phyloP scores from a whole-genome alignment of 768 basidiomycete genomes.

The Galerina marginata region DNA sequence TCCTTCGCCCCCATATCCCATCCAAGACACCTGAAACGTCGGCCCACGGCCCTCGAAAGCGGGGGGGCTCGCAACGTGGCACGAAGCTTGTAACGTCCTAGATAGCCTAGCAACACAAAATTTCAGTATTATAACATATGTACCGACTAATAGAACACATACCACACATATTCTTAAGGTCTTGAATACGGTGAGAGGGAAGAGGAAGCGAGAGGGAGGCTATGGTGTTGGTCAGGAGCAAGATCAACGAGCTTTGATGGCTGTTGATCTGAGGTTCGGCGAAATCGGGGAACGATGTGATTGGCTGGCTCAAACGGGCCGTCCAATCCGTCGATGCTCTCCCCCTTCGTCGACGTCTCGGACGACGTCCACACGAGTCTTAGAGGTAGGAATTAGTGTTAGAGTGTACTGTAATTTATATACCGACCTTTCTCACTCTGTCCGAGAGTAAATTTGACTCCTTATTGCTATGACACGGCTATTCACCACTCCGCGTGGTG shows the following conservation, averaged over 20 bases:
- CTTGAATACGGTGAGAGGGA: neutral
- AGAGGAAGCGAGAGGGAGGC: neutral
- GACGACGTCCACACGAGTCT: neutral
- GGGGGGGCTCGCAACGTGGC: no score
- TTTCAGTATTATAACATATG: no score
- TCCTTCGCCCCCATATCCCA: no score
- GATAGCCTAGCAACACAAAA: neutral
- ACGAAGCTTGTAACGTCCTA: neutral
- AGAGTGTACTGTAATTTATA: neutral
- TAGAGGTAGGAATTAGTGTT: neutral
- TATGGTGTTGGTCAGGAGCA: neutral
- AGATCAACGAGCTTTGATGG: neutral
- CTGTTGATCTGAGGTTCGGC: no score
- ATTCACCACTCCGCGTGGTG: no score
- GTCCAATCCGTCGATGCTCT: no score
- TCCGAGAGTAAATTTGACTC: no score
- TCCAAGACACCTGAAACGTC: no score
- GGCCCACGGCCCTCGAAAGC: no score
- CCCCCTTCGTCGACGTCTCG: neutral
- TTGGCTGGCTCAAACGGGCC: no score
- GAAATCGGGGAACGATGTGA: no score
- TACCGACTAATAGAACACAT: neutral
- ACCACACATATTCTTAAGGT: neutral
- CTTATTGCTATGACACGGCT: no score
- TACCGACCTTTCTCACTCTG: neutral